Evolutionary conservation across 2,329 filamentous ascomycete genomes (phyloP).

Genomic region (Diaporthe amygdali): DNA sequence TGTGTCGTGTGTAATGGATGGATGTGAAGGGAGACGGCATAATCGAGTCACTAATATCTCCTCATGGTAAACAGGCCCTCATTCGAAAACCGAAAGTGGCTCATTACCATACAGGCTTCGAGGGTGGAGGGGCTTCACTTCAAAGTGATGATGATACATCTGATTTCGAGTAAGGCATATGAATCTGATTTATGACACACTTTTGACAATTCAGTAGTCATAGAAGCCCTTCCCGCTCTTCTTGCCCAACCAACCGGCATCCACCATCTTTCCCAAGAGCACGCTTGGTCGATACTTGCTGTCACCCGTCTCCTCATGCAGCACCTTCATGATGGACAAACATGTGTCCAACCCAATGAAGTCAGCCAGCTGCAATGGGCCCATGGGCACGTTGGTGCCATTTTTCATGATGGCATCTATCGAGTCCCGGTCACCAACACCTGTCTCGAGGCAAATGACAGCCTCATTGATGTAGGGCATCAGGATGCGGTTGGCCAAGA

Average conservation of each 20-base stretch:
- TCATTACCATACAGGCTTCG: no score
- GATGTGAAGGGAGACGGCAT: not conserved
- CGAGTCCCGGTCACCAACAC: conserved; percentile 84
- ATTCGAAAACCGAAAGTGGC: not conserved
- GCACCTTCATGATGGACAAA: conserved; percentile 93
- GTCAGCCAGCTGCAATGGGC: conserved; percentile 89
- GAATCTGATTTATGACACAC: not conserved
- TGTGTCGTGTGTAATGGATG: not conserved
- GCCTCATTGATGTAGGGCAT: conserved; percentile 99
- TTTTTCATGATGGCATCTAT: conserved; percentile 99
- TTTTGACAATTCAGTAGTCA: conserved; percentile 65
- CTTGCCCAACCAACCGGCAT: conserved; percentile 97
- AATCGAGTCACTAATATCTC: no score
- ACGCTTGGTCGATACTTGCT: conserved; percentile 94
- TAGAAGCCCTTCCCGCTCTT: conserved; percentile 98
- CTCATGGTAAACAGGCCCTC: not conserved
- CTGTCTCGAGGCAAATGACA: conserved; percentile 92
- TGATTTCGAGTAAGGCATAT: not conserved
- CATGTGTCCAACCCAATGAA: conserved; percentile 98
- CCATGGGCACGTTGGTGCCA: conserved; percentile 98
- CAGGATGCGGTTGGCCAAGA: conserved; percentile 93
- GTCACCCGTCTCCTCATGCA: conserved; percentile 90
- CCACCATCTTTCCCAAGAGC: conserved; percentile 91
- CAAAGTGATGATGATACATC: not conserved
- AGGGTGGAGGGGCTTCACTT: no score